phyloP scores from a whole-genome alignment of 768 basidiomycete species.

The Tylopilus rubrobrunneus region DNA sequence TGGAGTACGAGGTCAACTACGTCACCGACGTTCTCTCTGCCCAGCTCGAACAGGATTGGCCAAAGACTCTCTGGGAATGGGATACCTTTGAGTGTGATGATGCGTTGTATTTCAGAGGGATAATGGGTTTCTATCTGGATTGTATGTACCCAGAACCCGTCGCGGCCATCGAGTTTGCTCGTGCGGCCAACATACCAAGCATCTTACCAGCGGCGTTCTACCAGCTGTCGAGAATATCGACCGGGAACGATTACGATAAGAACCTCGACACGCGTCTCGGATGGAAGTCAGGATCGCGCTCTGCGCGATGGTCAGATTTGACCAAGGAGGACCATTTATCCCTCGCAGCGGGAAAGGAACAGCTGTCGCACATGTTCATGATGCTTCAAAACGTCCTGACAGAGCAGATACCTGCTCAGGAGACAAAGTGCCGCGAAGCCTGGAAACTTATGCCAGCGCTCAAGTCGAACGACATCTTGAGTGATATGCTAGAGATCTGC shows the following conservation, averaged over 20 bases:
- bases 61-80: not conserved
- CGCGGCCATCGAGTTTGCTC: not conserved
- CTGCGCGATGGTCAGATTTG: not conserved
- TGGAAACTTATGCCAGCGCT: not conserved
- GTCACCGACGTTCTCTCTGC: not conserved
- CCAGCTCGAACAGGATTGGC: not conserved
- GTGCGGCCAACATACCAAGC: not conserved
- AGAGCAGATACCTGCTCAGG: not conserved
- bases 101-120: not conserved
- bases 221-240: not conserved
- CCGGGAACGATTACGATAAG: not conserved
- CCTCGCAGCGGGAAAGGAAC: not conserved
- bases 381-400: not conserved
- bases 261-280: too few relatives aligned
- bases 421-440: not conserved
- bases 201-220: not conserved
- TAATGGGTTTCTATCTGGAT: not conserved
- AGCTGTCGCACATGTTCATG: not conserved
- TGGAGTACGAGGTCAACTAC: not conserved
- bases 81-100: not conserved
- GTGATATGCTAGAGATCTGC: not conserved
- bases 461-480: not conserved
- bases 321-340: not conserved
- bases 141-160: not conserved
- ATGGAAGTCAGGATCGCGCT: not conserved